phyloP scores from a whole-genome alignment of 192 early-diverging fungal species.

The Coemansia erecta region DNA sequence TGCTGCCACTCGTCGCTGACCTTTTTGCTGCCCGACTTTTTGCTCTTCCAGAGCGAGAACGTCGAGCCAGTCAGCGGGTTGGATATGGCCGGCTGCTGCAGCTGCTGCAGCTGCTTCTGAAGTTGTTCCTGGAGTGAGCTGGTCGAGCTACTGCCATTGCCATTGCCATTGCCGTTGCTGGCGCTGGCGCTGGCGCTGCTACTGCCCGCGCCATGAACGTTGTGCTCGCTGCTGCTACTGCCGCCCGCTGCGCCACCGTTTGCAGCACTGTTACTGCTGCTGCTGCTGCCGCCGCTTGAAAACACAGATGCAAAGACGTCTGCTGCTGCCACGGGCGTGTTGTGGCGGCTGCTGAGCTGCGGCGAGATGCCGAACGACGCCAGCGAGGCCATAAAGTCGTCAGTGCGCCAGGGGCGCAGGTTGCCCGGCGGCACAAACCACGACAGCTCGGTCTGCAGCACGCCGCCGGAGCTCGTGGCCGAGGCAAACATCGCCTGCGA shows the following conservation, averaged over 20 bases:
- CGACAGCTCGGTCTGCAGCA: constrained; percentile 15
- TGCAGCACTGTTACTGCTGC: not conserved
- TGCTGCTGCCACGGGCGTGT: constrained; percentile 26
- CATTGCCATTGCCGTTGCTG: not conserved
- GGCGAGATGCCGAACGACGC: constrained; percentile 47
- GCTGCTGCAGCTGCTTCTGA: not conserved
- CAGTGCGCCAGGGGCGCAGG: constrained; percentile 49
- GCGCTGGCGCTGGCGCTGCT: constrained; percentile 4
- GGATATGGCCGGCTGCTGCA: too few relatives aligned
- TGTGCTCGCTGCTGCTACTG: not conserved
- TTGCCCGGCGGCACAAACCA: constrained; percentile 34
- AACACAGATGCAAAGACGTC: constrained; percentile 45
- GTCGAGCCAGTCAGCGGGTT: too few relatives aligned
- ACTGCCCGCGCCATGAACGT: constrained; percentile 7
- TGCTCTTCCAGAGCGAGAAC: constrained; percentile 38
- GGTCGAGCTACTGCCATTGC: not conserved
- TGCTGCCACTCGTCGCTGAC: constrained; percentile 62
- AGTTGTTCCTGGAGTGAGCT: not conserved
- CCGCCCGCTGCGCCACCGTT: not conserved
- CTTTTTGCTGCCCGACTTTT: constrained; percentile 38
- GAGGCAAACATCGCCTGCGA: not conserved
- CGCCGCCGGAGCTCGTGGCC: not conserved
- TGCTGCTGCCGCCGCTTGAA: constrained; percentile 26
- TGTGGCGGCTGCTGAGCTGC: constrained; percentile 35
- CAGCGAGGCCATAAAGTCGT: constrained; percentile 50